These are phyloP conservation scores for Casuarina glauca DNA, from an alignment of 306 rosid species.

Conservation along the genomic window DNA sequence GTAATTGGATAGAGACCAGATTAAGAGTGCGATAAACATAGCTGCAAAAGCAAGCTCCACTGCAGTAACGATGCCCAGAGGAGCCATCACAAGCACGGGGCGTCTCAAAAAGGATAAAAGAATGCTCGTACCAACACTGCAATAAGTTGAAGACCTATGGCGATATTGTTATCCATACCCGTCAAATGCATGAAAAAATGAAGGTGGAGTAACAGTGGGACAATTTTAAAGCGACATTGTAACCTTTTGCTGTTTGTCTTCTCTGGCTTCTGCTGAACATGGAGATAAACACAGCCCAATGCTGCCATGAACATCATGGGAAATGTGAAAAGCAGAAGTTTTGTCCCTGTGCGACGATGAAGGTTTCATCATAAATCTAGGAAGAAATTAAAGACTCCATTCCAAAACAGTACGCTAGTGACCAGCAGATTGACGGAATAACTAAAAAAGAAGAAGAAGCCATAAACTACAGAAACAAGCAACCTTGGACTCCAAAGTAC, in stretches of 20 bases:
- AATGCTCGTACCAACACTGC: slow-evolving; percentile 17
- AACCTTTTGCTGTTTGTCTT: slow-evolving; percentile 33
- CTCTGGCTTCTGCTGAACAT: slow-evolving; percentile 36
- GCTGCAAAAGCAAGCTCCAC: slow-evolving; percentile 49
- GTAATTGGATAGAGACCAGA: slow-evolving; percentile 73
- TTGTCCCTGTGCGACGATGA: slow-evolving; percentile 36
- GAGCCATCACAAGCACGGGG: slow-evolving; percentile 49
- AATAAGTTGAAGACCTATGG: background rate
- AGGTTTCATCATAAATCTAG: background rate
- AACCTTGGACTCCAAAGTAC: slow-evolving; percentile 62
- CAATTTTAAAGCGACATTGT: background rate
- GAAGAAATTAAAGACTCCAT: background rate
- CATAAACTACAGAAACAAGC: background rate
- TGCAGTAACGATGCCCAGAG: slow-evolving; percentile 55
- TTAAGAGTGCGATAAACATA: slow-evolving; percentile 56
- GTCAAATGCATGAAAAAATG: background rate
- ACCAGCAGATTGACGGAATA: background rate
- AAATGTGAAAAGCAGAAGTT: slow-evolving; percentile 60
- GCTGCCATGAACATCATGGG: slow-evolving; percentile 60
- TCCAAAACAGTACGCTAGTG: background rate
- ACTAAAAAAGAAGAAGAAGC: background rate
- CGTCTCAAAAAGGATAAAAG: slow-evolving; percentile 38
- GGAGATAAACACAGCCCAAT: slow-evolving; percentile 57
- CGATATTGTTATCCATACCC: background rate
- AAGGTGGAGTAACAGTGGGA: background rate